Evolutionary conservation across 352 stramenopile species (phyloP).

Genomic region (Globisporangium barbulae): DNA sequence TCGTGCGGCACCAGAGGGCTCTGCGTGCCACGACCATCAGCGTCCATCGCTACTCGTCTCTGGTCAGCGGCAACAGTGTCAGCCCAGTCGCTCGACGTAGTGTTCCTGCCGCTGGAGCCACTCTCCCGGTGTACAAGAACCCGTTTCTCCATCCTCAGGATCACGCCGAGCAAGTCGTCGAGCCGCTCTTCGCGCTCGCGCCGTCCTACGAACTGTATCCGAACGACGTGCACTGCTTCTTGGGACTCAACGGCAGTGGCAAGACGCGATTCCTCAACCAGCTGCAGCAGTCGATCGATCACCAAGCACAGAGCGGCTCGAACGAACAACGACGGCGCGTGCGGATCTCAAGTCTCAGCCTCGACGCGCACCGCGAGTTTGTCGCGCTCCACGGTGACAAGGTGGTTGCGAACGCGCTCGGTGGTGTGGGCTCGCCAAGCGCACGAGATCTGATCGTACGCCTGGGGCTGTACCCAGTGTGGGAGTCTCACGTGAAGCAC

Average conservation of each 20-base stretch:
- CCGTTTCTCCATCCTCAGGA: constrained; percentile 7
- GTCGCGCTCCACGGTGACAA: constrained; percentile 50
- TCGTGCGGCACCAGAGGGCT: background rate
- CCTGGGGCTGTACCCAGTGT: constrained; percentile 90
- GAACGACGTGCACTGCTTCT: constrained; percentile 67
- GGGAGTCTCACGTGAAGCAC: constrained; percentile 76
- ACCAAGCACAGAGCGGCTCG: background rate
- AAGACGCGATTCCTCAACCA: constrained; percentile 55
- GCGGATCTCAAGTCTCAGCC: constrained; percentile 53
- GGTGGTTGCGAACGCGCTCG: constrained; percentile 65
- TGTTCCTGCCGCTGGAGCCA: background rate
- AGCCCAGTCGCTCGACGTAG: background rate
- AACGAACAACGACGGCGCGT: constrained; percentile 11
- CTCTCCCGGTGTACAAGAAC: constrained; percentile 10
- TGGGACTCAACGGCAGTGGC: constrained; percentile 68
- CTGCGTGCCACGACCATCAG: background rate
- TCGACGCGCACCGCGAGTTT: constrained; percentile 87
- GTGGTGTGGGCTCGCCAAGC: constrained; percentile 57
- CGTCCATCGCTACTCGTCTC: background rate
- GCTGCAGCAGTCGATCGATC: constrained; percentile 24
- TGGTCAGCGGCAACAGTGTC: background rate
- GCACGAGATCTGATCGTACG: constrained; percentile 89
- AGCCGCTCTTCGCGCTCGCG: constrained; percentile 32
- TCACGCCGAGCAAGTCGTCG: background rate
- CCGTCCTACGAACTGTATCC: constrained; percentile 39